A percentile compares a stretch with the other conserved stretches of the same genome.
Conservation (phyloP, 2,329 filamentous ascomycete genomes). For the Xylariaceae sp. region DNA sequence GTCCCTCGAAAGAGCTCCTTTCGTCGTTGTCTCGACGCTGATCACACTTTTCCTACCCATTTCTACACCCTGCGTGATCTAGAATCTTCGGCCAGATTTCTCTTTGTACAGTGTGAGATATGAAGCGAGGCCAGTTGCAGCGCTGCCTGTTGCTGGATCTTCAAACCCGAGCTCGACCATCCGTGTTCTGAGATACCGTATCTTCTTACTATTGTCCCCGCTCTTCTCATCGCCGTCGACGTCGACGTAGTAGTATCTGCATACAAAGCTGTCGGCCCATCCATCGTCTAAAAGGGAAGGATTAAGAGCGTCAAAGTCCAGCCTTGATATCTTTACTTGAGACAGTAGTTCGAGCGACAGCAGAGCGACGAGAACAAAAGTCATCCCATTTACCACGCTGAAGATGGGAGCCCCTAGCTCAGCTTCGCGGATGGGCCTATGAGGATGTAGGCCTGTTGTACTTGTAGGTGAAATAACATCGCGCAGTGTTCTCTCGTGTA, state of each 20-base stretch:
- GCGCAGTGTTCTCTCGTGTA: constrained; percentile 49
- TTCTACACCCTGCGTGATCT: constrained; percentile 64
- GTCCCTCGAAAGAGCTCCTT: not conserved
- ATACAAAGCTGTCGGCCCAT: constrained; percentile 54
- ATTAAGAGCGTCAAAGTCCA: constrained; percentile 32
- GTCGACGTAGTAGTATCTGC: constrained; percentile 59
- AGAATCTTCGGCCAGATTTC: constrained; percentile 37
- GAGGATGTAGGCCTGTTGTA: constrained; percentile 20
- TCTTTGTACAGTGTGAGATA: constrained; percentile 50
- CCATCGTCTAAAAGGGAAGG: constrained; percentile 47
- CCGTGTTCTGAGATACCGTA: constrained; percentile 49
- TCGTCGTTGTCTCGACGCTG: constrained; percentile 40
- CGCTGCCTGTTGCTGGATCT: constrained; percentile 63
- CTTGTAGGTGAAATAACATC: constrained; percentile 26
- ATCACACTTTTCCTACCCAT: constrained; percentile 61
- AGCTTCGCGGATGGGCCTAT: constrained; percentile 22
- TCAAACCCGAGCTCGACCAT: constrained; percentile 54
- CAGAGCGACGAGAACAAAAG: constrained; percentile 65
- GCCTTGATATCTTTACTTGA: constrained; percentile 32
- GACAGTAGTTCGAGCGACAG: constrained; percentile 58
- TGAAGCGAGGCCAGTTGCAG: constrained; percentile 54
- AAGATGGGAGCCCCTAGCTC: constrained; percentile 46
- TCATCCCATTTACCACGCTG: constrained; percentile 71
- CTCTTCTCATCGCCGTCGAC: constrained; percentile 24
- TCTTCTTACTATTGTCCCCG: constrained; percentile 20